Conservation (phyloP, 2,329 filamentous ascomycete genomes). For the Fusarium fujikuroi region DNA sequence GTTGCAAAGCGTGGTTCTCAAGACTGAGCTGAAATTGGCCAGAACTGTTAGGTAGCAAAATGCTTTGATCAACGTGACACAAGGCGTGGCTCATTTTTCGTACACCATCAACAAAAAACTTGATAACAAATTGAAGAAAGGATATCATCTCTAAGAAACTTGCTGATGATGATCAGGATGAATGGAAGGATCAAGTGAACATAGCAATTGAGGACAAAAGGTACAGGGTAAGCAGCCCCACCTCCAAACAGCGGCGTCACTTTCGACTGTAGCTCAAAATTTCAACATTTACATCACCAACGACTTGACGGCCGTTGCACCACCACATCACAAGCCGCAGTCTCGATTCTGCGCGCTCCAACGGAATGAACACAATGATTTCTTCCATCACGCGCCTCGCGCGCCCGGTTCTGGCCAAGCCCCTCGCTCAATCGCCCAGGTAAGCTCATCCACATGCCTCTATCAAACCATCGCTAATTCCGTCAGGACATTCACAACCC, state of each 20-base stretch:
- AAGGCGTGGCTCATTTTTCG: not conserved
- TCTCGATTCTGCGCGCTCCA: slow-evolving; percentile 9
- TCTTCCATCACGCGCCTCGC: slow-evolving; percentile 47
- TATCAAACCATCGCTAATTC: slow-evolving; percentile 8
- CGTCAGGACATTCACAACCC: slow-evolving; percentile 59
- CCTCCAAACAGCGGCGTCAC: slow-evolving; percentile 27
- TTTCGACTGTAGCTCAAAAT: slow-evolving; percentile 42
- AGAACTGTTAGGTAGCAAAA: too few relatives aligned
- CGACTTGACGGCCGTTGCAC: slow-evolving; percentile 16
- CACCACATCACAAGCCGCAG: slow-evolving; percentile 31
- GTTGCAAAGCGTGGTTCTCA: fast-evolving
- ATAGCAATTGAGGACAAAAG: not conserved
- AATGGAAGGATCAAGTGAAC: slow-evolving; percentile 38
- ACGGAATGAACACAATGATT: slow-evolving; percentile 42
- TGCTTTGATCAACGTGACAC: not conserved
- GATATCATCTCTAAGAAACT: not conserved
- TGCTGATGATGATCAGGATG: slow-evolving; percentile 46
- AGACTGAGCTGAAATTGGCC: not conserved
- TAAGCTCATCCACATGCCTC: slow-evolving; percentile 11
- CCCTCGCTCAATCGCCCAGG: slow-evolving; percentile 42
- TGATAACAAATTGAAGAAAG: not conserved
- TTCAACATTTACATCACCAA: slow-evolving; percentile 41
- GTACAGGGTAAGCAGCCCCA: slow-evolving; percentile 36
- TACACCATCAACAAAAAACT: too few relatives aligned
- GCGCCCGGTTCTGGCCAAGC: slow-evolving; percentile 44